phyloP scores from a whole-genome alignment of 2,329 filamentous ascomycete species.

The Parascedosporium putredinis region DNA sequence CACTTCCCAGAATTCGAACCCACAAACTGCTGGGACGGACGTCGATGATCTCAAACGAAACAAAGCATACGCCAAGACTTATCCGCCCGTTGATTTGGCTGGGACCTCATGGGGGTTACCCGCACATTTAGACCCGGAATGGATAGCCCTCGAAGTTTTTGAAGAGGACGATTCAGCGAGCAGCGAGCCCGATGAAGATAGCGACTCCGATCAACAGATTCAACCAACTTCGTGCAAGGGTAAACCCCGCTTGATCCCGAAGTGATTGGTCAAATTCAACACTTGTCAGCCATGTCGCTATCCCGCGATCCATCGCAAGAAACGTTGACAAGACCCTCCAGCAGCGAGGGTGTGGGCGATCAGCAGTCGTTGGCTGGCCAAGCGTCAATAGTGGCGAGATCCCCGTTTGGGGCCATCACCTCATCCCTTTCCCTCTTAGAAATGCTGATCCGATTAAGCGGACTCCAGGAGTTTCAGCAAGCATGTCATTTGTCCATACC shows the following conservation, averaged over 20 bases:
- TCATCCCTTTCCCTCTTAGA: constrained; percentile 67
- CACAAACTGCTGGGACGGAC: too few species aligned
- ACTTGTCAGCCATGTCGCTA: constrained; percentile 23
- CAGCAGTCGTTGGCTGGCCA: constrained; percentile 11
- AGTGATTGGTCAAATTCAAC: constrained; percentile 30
- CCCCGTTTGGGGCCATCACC: constrained; percentile 40
- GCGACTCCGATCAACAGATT: constrained; percentile 19
- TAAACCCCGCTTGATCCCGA: constrained; percentile 21
- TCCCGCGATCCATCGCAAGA: background rate
- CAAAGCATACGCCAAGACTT: too few species aligned
- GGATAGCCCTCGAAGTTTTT: constrained; percentile 84
- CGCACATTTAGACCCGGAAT: constrained; percentile 71
- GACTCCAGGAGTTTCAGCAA: constrained; percentile 87
- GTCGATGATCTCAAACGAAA: too few species aligned
- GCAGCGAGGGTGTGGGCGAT: constrained; percentile 7
- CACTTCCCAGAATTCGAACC: too few species aligned
- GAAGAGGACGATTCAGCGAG: constrained; percentile 33
- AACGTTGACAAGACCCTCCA: constrained; percentile 1
- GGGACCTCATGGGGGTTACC: constrained; percentile 55
- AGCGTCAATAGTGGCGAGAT: constrained; percentile 27
- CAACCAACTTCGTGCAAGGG: constrained; percentile 10
- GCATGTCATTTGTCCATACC: constrained; percentile 79
- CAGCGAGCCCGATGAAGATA: constrained; percentile 21
- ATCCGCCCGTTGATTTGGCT: too few species aligned
- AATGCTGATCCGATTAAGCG: constrained; percentile 75